A percentile compares a stretch with the other conserved stretches of the same genome.
These are phyloP conservation scores for Claviceps monticola DNA, from an alignment of 2,329 filamentous ascomycete genomes.

Conservation along the genomic window DNA sequence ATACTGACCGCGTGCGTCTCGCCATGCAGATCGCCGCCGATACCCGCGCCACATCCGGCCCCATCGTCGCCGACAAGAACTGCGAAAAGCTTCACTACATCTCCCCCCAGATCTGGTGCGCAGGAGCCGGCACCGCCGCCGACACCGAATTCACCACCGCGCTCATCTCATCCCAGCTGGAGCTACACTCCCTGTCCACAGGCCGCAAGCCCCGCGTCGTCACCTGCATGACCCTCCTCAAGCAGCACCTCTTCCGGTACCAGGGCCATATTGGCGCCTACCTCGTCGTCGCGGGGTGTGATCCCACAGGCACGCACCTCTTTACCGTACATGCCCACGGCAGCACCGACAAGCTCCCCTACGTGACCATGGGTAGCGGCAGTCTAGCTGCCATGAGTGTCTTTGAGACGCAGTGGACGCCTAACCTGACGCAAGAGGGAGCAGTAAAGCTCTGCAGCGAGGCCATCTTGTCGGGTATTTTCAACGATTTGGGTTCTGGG, in stretches of 20 bases:
- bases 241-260: constrained; percentile 98
- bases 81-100: constrained; percentile 99
- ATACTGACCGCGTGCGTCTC: background rate
- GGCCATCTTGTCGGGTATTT: constrained; percentile 92
- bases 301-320: constrained; percentile 86
- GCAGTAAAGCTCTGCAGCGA: constrained; percentile 74
- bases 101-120: constrained; percentile 96
- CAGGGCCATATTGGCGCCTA: constrained; percentile 97
- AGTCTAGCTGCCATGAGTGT: constrained; percentile 95
- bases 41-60: constrained; percentile 90
- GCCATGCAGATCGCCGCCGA: constrained; percentile 74
- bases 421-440: constrained; percentile 58
- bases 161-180: constrained; percentile 95
- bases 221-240: constrained; percentile 98
- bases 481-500: constrained; percentile 93
- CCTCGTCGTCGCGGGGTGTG: constrained; percentile 89
- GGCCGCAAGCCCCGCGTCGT: constrained; percentile 94
- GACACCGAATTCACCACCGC: constrained; percentile 99
- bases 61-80: constrained; percentile 99
- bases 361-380: constrained; percentile 97
- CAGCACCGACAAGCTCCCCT: constrained; percentile 94
- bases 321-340: constrained; percentile 99
- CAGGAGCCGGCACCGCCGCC: constrained; percentile 90
- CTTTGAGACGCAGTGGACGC: constrained; percentile 93
- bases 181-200: constrained; percentile 91